Conservation (phyloP, 2,329 filamentous ascomycete species). For the Sphaerulina populicola region DNA sequence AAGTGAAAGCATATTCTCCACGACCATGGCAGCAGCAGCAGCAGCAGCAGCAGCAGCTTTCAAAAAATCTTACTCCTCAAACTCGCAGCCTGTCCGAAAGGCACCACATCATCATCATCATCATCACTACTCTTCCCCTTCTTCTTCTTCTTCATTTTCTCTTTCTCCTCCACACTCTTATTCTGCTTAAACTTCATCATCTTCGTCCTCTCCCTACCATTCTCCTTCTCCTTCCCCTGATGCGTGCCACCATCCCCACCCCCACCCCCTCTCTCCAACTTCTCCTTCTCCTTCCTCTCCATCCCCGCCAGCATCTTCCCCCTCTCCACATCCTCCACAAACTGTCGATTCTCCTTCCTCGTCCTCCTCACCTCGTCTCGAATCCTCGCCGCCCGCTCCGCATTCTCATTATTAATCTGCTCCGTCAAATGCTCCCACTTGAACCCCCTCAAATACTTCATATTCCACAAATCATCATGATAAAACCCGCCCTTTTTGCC, state of each 20-base stretch:
- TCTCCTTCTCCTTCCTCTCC: conserved; percentile 47
- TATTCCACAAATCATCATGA: conserved; percentile 78
- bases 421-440: conserved; percentile 68
- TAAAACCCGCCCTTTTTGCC: conserved; percentile 79
- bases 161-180: background rate
- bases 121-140: no score
- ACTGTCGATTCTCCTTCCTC: conserved; percentile 71
- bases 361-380: conserved; percentile 68
- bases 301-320: conserved; percentile 73
- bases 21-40: background rate
- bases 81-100: background rate
- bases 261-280: conserved; percentile 38
- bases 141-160: background rate
- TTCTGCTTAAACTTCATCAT: conserved; percentile 13
- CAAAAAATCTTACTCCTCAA: conserved; percentile 12
- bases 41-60: background rate
- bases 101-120: background rate
- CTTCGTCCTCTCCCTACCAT: background rate
- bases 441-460: conserved; percentile 73
- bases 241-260: conserved; percentile 19
- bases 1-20: background rate
- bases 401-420: conserved; percentile 73
- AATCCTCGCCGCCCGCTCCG: conserved; percentile 66
- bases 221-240: background rate
- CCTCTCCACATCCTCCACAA: conserved; percentile 68